Base-by-base conservation (phyloP, 768 basidiomycete genomes). In the Pleurotus tuber-regium region DNA sequence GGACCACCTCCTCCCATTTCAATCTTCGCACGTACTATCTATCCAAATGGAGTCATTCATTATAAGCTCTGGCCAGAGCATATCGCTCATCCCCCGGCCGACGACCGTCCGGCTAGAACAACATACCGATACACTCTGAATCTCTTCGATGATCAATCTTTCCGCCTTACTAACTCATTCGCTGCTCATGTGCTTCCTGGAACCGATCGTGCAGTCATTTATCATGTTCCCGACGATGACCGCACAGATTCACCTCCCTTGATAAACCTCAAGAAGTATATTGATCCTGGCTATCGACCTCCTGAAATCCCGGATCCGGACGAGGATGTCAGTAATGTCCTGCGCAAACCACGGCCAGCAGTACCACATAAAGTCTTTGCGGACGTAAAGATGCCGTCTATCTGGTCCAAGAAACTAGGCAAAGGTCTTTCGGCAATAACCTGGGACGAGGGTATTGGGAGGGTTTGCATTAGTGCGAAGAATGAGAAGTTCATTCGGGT, bases 391-490 rank as follows among this genome's bases (percentile, higher is more conserved):
- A 46, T 52, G 42, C 57, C 41, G 21, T 44, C 51, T 4, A 48
- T 26, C 11, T 57, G 53, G 52, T 39, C 38, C 12, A 39, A 53
- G 10, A 62, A 58, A 46, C 24, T 52, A n/a, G 28, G 57, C 48
- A 36, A 58, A 3, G 77, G 74, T 7, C 61, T 83, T 29, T 63
- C 66, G n/a, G 71, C 79, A 14, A 73, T 86, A 28, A 70, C 79
- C 5, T 88, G 82, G 82, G 86, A 88, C 54, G 85, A 87, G 62
- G 69, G 73, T 19, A 80, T 78, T 10, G 85, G 84, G 3, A 71
- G 84, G 31, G 70, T 86, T 11, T 78, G 79, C 57, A 65, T 85
- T 5, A 76, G 77, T 39, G 67, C 71, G 26, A 70, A 70, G 10
- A 58, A 72, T 6, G 73, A 73, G 24, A 49, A 66, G 3, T 53